A percentile compares a stretch with the other conserved stretches of the same genome.
Conservation (phyloP, 768 basidiomycete species). For the Boletus rubroflammeus region DNA sequence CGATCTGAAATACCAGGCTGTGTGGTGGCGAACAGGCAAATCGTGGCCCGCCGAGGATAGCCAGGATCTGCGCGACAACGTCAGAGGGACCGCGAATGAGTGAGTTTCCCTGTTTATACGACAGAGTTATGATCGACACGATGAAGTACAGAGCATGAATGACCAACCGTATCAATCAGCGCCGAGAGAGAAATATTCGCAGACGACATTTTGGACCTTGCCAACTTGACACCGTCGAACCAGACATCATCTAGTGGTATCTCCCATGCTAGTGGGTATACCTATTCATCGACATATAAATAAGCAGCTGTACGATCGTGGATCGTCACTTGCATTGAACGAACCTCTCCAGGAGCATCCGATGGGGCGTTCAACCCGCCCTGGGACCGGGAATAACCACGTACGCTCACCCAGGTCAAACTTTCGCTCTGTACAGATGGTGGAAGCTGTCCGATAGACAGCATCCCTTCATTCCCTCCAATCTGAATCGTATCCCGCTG, state of each 20-base stretch:
- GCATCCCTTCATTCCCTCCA: constrained; percentile 62
- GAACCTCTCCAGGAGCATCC: constrained; percentile 59
- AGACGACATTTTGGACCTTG: constrained; percentile 49
- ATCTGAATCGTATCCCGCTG: constrained; percentile 67
- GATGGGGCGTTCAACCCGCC: constrained; percentile 55
- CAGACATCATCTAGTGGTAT: constrained; percentile 67
- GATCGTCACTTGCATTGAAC: constrained; percentile 11
- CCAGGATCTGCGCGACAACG: constrained; percentile 48
- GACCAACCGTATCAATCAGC: constrained; percentile 63
- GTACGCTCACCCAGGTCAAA: constrained; percentile 65
- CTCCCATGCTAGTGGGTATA: constrained; percentile 70
- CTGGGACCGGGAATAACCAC: constrained; percentile 47
- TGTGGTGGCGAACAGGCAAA: constrained; percentile 63
- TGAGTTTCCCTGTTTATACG: constrained; percentile 58
- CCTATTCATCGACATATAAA: constrained; percentile 28
- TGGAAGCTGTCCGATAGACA: constrained; percentile 68
- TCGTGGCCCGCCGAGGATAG: constrained; percentile 39
- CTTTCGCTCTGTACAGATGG: constrained; percentile 41
- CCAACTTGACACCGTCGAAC: constrained; percentile 61
- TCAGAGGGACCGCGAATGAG: constrained; percentile 73
- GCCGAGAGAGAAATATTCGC: constrained; percentile 54
- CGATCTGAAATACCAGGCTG: constrained; percentile 63
- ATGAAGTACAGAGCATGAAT: neutral
- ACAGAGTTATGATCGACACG: neutral
- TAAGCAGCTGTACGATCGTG: constrained; percentile 2